Percentiles rank a stretch among this genome's conserved stretches.
Evolutionary conservation across 228 moss, liverwort and hornwort genomes (phyloP).

Genomic region (Sphagnum fallax): DNA sequence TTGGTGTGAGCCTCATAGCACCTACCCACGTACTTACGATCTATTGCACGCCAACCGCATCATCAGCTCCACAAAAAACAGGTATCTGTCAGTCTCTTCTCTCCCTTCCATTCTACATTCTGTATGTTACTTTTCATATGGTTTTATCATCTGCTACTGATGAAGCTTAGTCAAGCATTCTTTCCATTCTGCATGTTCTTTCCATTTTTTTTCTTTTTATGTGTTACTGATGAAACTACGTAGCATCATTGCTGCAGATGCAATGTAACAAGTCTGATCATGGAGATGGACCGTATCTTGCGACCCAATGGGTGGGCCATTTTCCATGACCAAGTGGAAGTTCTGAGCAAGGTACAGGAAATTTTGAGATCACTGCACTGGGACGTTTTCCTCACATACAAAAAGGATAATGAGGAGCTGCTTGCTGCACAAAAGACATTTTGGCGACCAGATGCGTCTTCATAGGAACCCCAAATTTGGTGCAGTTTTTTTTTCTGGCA

Average conservation of each 20-base stretch:
- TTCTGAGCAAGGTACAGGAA: conserved; percentile 39
- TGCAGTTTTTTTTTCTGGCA: too few relatives aligned
- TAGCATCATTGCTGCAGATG: conserved; percentile 32
- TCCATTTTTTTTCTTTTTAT: too few relatives aligned
- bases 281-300: conserved; percentile 87
- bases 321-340: conserved; percentile 51
- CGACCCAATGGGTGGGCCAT: conserved; percentile 80
- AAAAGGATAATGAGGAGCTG: conserved; percentile 32
- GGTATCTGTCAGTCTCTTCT: conserved; percentile 28
- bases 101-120: neutral
- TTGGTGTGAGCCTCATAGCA: conserved; percentile 95
- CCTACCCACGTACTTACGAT: conserved; percentile 89
- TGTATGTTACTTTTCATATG: too few relatives aligned
- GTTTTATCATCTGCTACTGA: too few relatives aligned
- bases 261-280: conserved; percentile 38
- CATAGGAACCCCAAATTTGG: neutral
- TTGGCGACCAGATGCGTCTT: conserved; percentile 56
- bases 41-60: conserved; percentile 68
- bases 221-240: too few relatives aligned
- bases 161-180: too few relatives aligned
- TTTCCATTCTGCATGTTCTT: too few relatives aligned
- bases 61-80: conserved; percentile 36
- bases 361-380: conserved; percentile 63
- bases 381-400: conserved; percentile 31
- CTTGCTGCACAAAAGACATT: conserved; percentile 64